Evolutionary conservation across 176 grass and related monocot genomes (phyloP).

Genomic region (Ampelocalamus luodianensis): DNA sequence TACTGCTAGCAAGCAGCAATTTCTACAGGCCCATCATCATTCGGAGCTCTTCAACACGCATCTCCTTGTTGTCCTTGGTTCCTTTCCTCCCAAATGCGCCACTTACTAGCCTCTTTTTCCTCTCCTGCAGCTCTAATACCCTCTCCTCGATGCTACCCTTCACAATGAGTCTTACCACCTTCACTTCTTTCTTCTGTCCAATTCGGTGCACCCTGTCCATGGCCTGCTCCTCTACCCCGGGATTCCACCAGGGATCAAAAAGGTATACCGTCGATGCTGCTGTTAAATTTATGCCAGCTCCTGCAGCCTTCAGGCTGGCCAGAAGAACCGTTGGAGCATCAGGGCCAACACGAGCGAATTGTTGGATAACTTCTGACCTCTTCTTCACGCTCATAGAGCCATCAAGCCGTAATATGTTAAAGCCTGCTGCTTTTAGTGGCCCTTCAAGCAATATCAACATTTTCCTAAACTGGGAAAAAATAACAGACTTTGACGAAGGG

Average conservation of each 20-base stretch:
- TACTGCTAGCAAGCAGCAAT: not conserved
- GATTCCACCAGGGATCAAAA: conserved; percentile 96
- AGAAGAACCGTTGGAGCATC: conserved; percentile 71
- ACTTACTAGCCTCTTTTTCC: conserved; percentile 64
- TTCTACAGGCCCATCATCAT: conserved; percentile 66
- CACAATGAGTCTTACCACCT: conserved; percentile 74
- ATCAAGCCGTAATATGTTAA: conserved; percentile 62
- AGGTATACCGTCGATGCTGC: conserved; percentile 86
- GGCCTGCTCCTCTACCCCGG: conserved; percentile 88
- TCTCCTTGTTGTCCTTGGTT: conserved; percentile 56
- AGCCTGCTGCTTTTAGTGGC: conserved; percentile 72
- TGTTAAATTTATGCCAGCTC: conserved; percentile 79
- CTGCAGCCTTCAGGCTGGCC: conserved; percentile 81
- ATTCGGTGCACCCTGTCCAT: conserved; percentile 97
- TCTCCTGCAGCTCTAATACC: conserved; percentile 81
- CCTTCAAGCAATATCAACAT: conserved; percentile 84
- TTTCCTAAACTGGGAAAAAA: conserved; percentile 94
- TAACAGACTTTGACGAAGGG: conserved; percentile 70
- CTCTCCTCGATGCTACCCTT: conserved; percentile 85
- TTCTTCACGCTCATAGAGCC: conserved; percentile 77
- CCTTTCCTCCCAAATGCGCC: conserved; percentile 71
- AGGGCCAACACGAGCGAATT: conserved; percentile 50
- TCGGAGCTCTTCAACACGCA: conserved; percentile 79
- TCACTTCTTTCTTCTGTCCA: conserved; percentile 78
- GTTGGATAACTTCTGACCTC: conserved; percentile 66